Base-by-base conservation (phyloP, 371 early-diverging fungal genomes). In the Mortierella sp. region DNA sequence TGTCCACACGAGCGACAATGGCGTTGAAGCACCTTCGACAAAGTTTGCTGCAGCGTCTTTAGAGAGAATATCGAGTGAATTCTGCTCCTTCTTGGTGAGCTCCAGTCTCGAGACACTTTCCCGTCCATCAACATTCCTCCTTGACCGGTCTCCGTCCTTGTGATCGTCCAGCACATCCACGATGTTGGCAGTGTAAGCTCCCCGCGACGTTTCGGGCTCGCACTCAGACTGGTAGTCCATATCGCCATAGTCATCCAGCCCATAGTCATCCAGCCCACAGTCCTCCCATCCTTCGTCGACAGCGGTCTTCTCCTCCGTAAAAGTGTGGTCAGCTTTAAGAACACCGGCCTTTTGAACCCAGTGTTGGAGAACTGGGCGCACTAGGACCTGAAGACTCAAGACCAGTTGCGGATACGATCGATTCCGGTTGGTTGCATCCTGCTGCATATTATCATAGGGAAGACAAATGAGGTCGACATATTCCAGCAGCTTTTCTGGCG, bases 361-460 rank as follows among this genome's bases (percentile, higher is more conserved):
- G 0, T 37, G 40, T 37, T 67, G 67, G 24, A 67, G 67, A 8
- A 67, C 67, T 8, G 67, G 67, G 40, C 67, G 67, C 11, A 67
- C 67, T 37, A 67, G 67, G 9, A 37, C 40, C 67, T 67, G 37
- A 24, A 67, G 67, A 67, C 67, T 67, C 67, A 67, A 34, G 10
- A 67, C 67, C 24, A 24, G 21, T 4, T 24, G 43, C 8, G 67
- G 67, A 67, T 67, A 67, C 8, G 40, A 24, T 21, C 24, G 37
- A 40, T 67, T 11, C 40, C 16, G 40, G 21, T 40, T 67, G 24
- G 40, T 10, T 21, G 21, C 21, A 9, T 24, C 67, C 67, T 40
- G 67, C 19, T 37, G 67, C 40, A 67, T 21, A 37, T 67, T 40
- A 40, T 67, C 67, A 10, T 37, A 67, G 0, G 67, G 67, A 10